Percentiles rank a stretch among this genome's conserved stretches.
These are phyloP conservation scores for Citrus maxima DNA, from an alignment of 345 rosid species.

Conservation along the genomic window DNA sequence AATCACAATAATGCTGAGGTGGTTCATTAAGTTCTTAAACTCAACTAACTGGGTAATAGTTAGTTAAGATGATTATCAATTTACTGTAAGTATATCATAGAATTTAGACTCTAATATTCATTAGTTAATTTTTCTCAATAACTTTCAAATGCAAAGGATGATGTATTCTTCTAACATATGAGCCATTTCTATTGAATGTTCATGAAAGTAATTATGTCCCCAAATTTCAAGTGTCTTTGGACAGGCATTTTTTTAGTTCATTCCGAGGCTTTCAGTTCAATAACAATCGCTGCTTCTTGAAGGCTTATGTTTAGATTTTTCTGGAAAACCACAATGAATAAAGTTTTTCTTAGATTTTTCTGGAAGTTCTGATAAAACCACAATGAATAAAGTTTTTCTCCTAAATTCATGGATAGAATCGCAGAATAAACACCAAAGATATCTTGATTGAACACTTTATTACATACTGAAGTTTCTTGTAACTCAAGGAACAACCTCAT, in stretches of 20 bases:
- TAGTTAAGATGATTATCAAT: slow-evolving; percentile 3
- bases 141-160: neutral
- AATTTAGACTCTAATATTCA: neutral
- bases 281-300: too few relatives aligned
- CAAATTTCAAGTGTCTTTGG: neutral
- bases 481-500: slow-evolving; percentile 25
- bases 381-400: too few relatives aligned
- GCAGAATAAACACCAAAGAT: neutral
- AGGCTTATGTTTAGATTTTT: too few relatives aligned
- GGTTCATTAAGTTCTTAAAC: slow-evolving; percentile 14
- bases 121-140: neutral
- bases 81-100: neutral
- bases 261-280: too few relatives aligned
- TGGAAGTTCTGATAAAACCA: too few relatives aligned
- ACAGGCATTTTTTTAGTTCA: neutral
- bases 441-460: slow-evolving; percentile 10
- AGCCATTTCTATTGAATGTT: neutral
- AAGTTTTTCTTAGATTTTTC: too few relatives aligned
- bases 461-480: neutral
- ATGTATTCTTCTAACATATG: neutral
- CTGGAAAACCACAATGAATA: too few relatives aligned
- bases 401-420: neutral
- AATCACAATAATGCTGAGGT: slow-evolving; percentile 22
- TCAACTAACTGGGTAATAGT: neutral
- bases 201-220: neutral